phyloP scores from a whole-genome alignment of 2,329 filamentous ascomycete species.

The Zopfia rhizophila region DNA sequence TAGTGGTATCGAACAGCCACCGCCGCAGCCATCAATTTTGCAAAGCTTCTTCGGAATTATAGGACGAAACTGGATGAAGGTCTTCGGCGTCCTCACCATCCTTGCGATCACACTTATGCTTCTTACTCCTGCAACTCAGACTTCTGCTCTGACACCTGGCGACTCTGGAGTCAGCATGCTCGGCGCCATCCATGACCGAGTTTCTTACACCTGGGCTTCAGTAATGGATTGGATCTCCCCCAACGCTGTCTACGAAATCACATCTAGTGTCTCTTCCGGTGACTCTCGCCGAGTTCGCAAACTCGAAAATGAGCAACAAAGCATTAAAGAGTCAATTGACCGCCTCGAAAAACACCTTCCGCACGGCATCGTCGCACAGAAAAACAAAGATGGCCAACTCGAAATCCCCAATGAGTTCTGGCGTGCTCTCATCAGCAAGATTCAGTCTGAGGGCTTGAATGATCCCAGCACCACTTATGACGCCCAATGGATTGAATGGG shows the following conservation, averaged over 20 bases:
- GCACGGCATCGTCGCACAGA: slow-evolving; percentile 65
- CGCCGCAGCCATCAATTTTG: not conserved
- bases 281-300: not conserved
- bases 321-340: slow-evolving; percentile 2
- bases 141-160: not conserved
- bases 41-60: not conserved
- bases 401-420: slow-evolving; percentile 72
- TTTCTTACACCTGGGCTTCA: slow-evolving; percentile 25
- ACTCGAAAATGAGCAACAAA: not conserved
- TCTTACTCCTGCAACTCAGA: too few species aligned
- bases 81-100: not conserved
- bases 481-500: slow-evolving; percentile 64
- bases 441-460: slow-evolving; percentile 56
- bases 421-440: slow-evolving; percentile 68
- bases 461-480: slow-evolving; percentile 46
- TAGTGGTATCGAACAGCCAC: not conserved
- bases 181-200: slow-evolving; percentile 24
- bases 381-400: slow-evolving; percentile 62
- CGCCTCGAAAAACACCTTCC: slow-evolving; percentile 57
- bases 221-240: slow-evolving; percentile 30
- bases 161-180: slow-evolving; percentile 3
- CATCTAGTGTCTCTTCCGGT: slow-evolving; percentile 31
- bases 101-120: not conserved
- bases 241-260: slow-evolving; percentile 9
- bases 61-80: not conserved